Percentiles rank a stretch among this genome's conserved stretches.
These are phyloP conservation scores for Exophiala spinifera DNA, from an alignment of 2,329 filamentous ascomycete genomes.

Conservation along the genomic window DNA sequence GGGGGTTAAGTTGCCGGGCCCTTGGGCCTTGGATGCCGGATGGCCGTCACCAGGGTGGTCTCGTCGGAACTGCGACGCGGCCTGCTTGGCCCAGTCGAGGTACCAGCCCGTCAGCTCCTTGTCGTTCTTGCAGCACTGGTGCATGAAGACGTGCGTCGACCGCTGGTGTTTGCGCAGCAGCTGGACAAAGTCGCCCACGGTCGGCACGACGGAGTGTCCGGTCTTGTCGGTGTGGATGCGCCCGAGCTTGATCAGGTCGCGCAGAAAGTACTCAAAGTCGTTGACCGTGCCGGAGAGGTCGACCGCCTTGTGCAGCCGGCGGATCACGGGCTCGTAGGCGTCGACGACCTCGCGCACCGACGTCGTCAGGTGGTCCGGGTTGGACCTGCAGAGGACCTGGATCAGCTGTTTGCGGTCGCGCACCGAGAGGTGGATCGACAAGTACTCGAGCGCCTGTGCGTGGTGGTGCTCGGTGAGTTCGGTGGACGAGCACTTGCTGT, in stretches of 20 bases:
- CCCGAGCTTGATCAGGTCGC: constrained; percentile 63
- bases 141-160: constrained; percentile 66
- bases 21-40: constrained; percentile 29
- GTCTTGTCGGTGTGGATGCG: constrained; percentile 38
- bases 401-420: constrained; percentile 71
- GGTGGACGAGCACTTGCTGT: constrained; percentile 36
- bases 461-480: constrained; percentile 61
- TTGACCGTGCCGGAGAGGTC: constrained; percentile 68
- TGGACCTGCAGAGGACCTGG: constrained; percentile 62
- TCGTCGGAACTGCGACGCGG: constrained; percentile 54
- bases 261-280: constrained; percentile 65
- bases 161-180: constrained; percentile 63
- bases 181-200: constrained; percentile 68
- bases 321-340: constrained; percentile 72
- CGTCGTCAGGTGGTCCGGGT: constrained; percentile 70
- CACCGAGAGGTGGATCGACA: constrained; percentile 66
- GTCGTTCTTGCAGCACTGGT: constrained; percentile 66
- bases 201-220: constrained; percentile 44
- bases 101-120: constrained; percentile 63
- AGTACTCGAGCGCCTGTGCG: constrained; percentile 64
- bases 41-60: constrained; percentile 29
- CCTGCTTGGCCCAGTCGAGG: constrained; percentile 58
- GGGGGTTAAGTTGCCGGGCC: constrained; percentile 43
- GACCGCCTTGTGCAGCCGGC: constrained; percentile 66
- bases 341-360: constrained; percentile 62